Evolutionary conservation across 257 asterid genomes (phyloP).

Genomic region (Parsonsia alboflavescens): DNA sequence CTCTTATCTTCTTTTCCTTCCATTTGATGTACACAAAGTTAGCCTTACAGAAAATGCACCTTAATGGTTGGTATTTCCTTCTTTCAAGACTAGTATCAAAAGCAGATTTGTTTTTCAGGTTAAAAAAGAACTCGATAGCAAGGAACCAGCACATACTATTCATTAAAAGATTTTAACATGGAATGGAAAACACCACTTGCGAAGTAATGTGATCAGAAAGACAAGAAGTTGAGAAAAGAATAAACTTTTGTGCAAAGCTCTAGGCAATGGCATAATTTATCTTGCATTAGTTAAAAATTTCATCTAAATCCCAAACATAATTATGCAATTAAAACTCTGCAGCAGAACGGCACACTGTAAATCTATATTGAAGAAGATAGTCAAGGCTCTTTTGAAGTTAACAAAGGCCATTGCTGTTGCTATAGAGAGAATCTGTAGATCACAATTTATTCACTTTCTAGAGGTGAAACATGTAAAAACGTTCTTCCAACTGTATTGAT

Average conservation of each 20-base stretch:
- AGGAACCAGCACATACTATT: not conserved
- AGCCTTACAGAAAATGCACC: not conserved
- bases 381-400: not conserved
- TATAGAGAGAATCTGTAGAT: not conserved
- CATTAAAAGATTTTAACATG: not conserved
- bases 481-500: too few relatives aligned
- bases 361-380: not conserved
- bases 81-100: not conserved
- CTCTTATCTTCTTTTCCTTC: not conserved
- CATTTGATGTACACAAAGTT: not conserved
- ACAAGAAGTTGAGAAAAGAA: not conserved
- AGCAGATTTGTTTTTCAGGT: not conserved
- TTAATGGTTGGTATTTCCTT: not conserved
- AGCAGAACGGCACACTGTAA: not conserved
- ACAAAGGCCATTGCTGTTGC: not conserved
- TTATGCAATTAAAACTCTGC: not conserved
- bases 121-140: not conserved
- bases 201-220: not conserved
- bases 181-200: not conserved
- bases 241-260: not conserved
- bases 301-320: not conserved
- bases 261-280: not conserved
- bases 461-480: not conserved
- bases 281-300: not conserved
- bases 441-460: not conserved